Base-by-base conservation (phyloP, 1,139 yeast genomes). In the Scheffersomyces cryptocercus region DNA sequence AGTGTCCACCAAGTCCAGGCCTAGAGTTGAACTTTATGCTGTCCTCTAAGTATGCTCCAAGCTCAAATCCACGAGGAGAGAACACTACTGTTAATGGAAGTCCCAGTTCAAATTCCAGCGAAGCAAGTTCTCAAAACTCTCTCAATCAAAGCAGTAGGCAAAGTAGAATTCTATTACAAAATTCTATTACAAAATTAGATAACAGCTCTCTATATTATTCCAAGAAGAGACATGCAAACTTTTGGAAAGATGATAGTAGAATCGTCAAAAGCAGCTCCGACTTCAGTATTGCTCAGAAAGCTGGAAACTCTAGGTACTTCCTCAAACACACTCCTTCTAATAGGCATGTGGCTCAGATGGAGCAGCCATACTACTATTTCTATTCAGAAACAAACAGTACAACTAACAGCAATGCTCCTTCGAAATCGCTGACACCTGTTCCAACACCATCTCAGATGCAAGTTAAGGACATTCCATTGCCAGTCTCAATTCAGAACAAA, bases 301-400 rank as follows among this genome's bases (percentile, higher is more conserved):
- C 53, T 3, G 42, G 44, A 24, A 39, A 43, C 9, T 36, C 42
- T 31, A 44, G 59, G 31, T 55, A 55, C 28, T 54, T 52, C 32
- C 32, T 54, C 1, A 48, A 43, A 14, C 36, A 28, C 10, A 36
- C 46, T 2, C 12, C 16, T 5, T 32, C 45, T 3, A 9, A 28
- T 31, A 42, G 41, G 13, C 29, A 44, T 12, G 37, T 53, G 3
- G 43, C 43, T 5, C 46, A 51, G 14, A 28, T 49, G 30, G 56
- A 51, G 29, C 49, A 45, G 7, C 56, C 58, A 2, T 47, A 43
- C 35, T 55, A 55, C 36, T 55, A 55, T 37, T 53, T 14, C 5
- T n/a, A 31, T 31, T 31, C 35, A 11, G 35, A 14, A n/a, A 11
- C 35, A 3, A 31, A 31, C 12, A 31, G 35, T n/a, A 31, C 24